A percentile compares a stretch with the other conserved stretches of the same genome.
Evolutionary conservation across 257 asterid species (phyloP).

Genomic region (Scutellaria galericulata): DNA sequence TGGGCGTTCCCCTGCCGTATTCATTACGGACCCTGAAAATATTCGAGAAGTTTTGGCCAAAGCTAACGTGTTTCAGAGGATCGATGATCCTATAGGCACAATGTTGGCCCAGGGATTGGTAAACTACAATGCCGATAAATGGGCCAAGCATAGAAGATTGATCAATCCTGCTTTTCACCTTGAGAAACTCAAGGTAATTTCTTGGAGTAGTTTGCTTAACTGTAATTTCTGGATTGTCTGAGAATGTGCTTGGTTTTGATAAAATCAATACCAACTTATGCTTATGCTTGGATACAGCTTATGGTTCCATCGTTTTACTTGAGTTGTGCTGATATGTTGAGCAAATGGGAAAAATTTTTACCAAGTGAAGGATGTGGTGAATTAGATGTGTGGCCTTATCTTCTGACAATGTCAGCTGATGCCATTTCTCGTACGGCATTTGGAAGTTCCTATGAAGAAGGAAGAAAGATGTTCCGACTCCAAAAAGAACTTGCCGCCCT

Average conservation of each 20-base stretch:
- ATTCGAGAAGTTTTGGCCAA: slow-evolving; percentile 58
- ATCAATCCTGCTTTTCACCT: slow-evolving; percentile 64
- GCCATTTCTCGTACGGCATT: slow-evolving; percentile 68
- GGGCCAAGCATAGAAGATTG: slow-evolving; percentile 62
- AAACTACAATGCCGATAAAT: slow-evolving; percentile 49
- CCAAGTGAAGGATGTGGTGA: slow-evolving; percentile 42
- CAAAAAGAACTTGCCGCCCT: slow-evolving; percentile 51
- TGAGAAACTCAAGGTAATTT: slow-evolving; percentile 51
- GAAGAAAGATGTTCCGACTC: slow-evolving; percentile 61
- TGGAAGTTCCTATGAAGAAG: slow-evolving; percentile 68
- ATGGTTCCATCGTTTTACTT: slow-evolving; percentile 57
- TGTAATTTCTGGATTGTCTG: too few species aligned
- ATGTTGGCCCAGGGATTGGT: slow-evolving; percentile 48
- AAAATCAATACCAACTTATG: too few species aligned
- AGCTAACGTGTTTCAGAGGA: slow-evolving; percentile 48
- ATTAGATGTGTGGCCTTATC: slow-evolving; percentile 62
- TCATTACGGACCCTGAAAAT: slow-evolving; percentile 47
- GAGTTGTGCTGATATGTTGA: slow-evolving; percentile 62
- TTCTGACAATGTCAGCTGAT: slow-evolving; percentile 57
- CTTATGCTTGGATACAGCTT: slow-evolving; percentile 32
- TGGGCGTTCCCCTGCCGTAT: slow-evolving; percentile 48
- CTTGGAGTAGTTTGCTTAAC: too few species aligned
- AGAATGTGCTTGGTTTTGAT: too few species aligned
- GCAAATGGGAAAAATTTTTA: slow-evolving; percentile 53
- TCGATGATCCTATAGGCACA: slow-evolving; percentile 31